Base-by-base conservation (phyloP, 2,329 filamentous ascomycete genomes). In the Colletotrichum simmondsii region DNA sequence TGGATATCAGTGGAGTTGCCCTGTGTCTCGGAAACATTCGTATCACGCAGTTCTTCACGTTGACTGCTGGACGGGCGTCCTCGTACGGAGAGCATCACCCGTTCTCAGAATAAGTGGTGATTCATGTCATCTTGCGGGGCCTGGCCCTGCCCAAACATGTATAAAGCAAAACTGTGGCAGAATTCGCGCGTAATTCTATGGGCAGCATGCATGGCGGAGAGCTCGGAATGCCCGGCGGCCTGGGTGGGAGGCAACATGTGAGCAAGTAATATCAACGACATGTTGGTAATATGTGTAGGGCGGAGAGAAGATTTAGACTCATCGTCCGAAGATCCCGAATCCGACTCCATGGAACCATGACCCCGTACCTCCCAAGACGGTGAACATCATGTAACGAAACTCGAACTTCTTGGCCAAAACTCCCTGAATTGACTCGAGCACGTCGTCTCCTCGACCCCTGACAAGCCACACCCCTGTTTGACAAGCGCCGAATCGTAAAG, bases 371-470 rank as follows among this genome's bases (percentile, higher is more conserved):
- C 11, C 52, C 42, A 60, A 71, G 61, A 73, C 67, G 57, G 53
- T 16, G 24, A 19, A 61, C 28, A 58, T 62, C 57, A 22, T 62
- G 32, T 24, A 37, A 35, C 62, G 71, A 73, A 71, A 73, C 71
- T 66, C 57, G 46, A 73, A 66, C 28, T 24, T 59, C 67, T 71
- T 71, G 62, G 65, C 59, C 42, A 56, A 72, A 64, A 72, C 65
- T 54, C 16, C 56, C 57, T 46, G 32, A 14, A 58, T 56, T 62
- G 61, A 65, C 67, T 73, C 61, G 57, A 49, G 26, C 16, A 16
- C 46, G 24, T 53, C 24, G 60, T 35, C 46, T 24, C 19, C 26
- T 59, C 3, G 11, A 12, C 59, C 65, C 70, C 42, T 62, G 65
- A 54, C 52, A 53, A 64, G 60, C 66, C 30, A 28, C 5, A 65